These are phyloP conservation scores for Artemisia annua DNA, from an alignment of 129 eudicot species.

Conservation along the genomic window DNA sequence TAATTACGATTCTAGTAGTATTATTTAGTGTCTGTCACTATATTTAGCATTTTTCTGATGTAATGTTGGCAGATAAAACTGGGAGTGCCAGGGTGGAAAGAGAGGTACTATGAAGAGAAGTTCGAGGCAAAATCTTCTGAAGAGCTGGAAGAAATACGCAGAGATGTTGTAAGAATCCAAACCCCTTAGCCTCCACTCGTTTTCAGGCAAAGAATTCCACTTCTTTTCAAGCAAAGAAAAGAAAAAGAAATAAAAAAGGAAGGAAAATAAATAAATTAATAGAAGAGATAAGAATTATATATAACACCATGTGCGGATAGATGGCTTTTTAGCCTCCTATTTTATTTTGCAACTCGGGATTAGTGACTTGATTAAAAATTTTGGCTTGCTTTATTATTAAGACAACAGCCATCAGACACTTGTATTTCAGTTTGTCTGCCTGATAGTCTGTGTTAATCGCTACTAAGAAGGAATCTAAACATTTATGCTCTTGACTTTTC, in stretches of 20 bases:
- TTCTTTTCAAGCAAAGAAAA: background rate
- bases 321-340: no score
- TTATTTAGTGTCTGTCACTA: background rate
- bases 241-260: background rate
- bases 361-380: no score
- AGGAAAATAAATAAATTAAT: no score
- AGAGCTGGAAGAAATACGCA: conserved; percentile 74
- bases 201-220: background rate
- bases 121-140: conserved; percentile 71
- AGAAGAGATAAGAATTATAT: no score
- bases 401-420: no score
- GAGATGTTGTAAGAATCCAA: conserved; percentile 69
- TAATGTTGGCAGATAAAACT: conserved; percentile 55
- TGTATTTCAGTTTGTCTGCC: background rate
- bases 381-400: no score
- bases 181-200: background rate
- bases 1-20: background rate
- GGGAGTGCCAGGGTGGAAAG: conserved; percentile 97
- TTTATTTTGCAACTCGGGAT: no score
- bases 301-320: no score
- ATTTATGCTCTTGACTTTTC: background rate
- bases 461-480: conserved; percentile 1
- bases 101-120: conserved; percentile 97
- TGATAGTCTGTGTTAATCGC: conserved; percentile 4
- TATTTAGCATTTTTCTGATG: background rate